Evolutionary conservation across 345 rosid genomes (phyloP).

Genomic region (Eucalyptus rudis): DNA sequence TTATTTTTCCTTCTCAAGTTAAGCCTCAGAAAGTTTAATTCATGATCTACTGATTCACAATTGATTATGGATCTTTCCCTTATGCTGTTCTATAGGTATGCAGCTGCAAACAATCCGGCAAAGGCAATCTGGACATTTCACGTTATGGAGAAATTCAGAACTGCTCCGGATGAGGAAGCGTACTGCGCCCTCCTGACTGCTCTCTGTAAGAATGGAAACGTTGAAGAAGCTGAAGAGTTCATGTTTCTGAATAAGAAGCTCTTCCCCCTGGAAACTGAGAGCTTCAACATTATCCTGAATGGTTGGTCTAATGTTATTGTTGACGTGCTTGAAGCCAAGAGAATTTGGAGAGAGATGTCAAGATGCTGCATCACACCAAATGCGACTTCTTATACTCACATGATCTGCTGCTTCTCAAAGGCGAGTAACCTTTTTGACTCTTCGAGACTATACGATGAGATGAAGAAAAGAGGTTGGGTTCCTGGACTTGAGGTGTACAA

Average conservation of each 20-base stretch:
- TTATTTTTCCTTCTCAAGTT: neutral
- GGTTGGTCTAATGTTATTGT: slow-evolving; percentile 70
- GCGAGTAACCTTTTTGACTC: slow-evolving; percentile 78
- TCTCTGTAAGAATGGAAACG: slow-evolving; percentile 64
- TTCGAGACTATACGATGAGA: slow-evolving; percentile 67
- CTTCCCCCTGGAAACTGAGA: slow-evolving; percentile 44
- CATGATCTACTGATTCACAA: neutral
- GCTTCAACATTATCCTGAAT: slow-evolving; percentile 64
- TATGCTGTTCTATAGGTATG: slow-evolving; percentile 31
- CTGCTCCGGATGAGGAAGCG: slow-evolving; percentile 72
- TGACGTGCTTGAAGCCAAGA: slow-evolving; percentile 73
- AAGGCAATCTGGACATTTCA: slow-evolving; percentile 63
- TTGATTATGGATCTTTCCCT: neutral
- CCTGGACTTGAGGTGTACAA: slow-evolving; percentile 60
- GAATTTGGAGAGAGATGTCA: slow-evolving; percentile 86
- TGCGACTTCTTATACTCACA: slow-evolving; percentile 44
- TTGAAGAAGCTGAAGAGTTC: slow-evolving; percentile 93
- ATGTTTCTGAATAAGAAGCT: slow-evolving; percentile 73
- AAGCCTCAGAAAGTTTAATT: neutral
- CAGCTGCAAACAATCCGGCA: slow-evolving; percentile 56
- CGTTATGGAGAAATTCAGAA: slow-evolving; percentile 67
- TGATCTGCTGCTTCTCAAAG: slow-evolving; percentile 85
- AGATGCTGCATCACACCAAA: slow-evolving; percentile 50
- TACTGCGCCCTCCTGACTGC: slow-evolving; percentile 30
- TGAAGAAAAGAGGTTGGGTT: slow-evolving; percentile 69